Percentiles rank a stretch among this genome's conserved stretches.
These are phyloP conservation scores for Pythium sp. DNA, from an alignment of 352 stramenopile species.

Conservation along the genomic window DNA sequence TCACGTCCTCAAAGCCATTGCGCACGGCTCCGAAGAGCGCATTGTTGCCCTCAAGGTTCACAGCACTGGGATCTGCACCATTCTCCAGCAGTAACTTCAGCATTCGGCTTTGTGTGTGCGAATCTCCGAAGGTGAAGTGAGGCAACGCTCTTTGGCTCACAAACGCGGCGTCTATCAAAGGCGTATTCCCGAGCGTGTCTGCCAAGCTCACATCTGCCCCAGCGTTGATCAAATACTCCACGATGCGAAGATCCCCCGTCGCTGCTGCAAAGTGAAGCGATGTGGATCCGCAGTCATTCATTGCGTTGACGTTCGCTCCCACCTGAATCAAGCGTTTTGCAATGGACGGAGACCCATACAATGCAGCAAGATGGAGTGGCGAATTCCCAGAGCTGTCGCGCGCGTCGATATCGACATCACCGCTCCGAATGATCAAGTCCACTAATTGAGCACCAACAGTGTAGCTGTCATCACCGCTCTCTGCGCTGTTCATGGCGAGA, in stretches of 20 bases:
- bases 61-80: conserved; percentile 6
- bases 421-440: conserved; percentile 4
- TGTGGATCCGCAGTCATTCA: conserved; percentile 25
- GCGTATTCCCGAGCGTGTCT: conserved; percentile 32
- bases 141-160: no score
- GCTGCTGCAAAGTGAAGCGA: conserved; percentile 35
- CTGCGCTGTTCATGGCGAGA: conserved; percentile 7
- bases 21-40: conserved; percentile 26
- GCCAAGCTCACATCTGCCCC: conserved; percentile 28
- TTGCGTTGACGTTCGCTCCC: conserved; percentile 27
- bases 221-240: conserved; percentile 24
- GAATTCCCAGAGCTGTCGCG: conserved; percentile 34
- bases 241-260: conserved; percentile 28
- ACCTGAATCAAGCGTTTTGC: conserved; percentile 18
- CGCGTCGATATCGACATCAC: conserved; percentile 19
- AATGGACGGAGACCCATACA: conserved; percentile 27
- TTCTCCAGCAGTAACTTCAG: no score
- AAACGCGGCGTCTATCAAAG: no score
- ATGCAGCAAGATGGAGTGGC: conserved; percentile 34
- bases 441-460: neutral
- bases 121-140: no score
- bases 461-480: neutral
- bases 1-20: conserved; percentile 20
- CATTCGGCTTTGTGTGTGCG: no score
- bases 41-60: conserved; percentile 19